Base-by-base conservation (phyloP, 176 grass and related monocot species). In the Bonia amplexicaulis region DNA sequence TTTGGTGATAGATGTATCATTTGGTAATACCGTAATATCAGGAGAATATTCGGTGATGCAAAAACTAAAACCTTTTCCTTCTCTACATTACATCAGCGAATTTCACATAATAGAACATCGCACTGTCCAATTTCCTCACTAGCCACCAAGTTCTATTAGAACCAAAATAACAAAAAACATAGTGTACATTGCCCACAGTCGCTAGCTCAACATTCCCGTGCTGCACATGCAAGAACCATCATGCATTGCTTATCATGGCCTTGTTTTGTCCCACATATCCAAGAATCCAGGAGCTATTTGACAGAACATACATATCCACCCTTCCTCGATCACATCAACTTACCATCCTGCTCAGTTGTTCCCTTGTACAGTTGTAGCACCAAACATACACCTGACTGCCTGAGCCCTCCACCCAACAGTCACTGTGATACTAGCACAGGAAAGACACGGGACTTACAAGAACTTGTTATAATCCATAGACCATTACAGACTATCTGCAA, bases 271-370 rank as follows among this genome's bases (percentile, higher is more conserved):
- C 64, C 66, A 78, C 73, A 47, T 90, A 72, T 82, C 88, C 78
- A 82, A 49, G 79, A 90, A 82, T 86, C 66, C 46, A 82, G 83
- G 81, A 86, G 72, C 46, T 58, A 82, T 71, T 79, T 65, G 65
- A 82, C 66, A 76, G 82, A 84, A 74, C 41, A 83, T 75, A 65
- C 29, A 77, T 57, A 63, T 39, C 75, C 63, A 64, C 35, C 37
- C 49, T 77, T 82, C 57, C 73, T 90, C 47, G 79, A 90, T 86
- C 66, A 90, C 73, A 82, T 90, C 79, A 87, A 55, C 59, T 46
- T 39, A 47, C n/a, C 60, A 86, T 44, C 55, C 6, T 22, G 78
- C 51, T 14, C 19, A 72, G 46, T 31, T 80, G 51, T 74, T 76
- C 23, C 31, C 61, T 62, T 69, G 14, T 53, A 90, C 84, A 82